These are phyloP conservation scores for Cnidoscolus chayamansa DNA, from an alignment of 441 rosid species.

Conservation along the genomic window DNA sequence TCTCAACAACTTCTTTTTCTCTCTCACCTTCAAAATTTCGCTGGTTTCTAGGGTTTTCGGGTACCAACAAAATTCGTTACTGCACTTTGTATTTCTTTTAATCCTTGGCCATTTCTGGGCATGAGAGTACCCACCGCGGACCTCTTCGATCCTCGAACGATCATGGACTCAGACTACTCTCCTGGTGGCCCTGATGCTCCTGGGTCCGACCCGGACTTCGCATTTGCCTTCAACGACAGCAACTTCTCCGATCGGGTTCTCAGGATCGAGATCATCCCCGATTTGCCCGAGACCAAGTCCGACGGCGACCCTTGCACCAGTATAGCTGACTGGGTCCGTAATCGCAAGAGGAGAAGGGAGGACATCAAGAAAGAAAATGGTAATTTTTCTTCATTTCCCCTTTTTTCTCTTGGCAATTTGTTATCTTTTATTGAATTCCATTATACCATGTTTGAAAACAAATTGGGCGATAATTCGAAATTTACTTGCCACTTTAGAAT, in stretches of 20 bases:
- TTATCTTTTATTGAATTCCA: background rate
- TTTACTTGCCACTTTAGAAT: background rate
- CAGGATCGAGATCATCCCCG: constrained; percentile 76
- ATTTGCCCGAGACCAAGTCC: constrained; percentile 42
- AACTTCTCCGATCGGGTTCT: constrained; percentile 89
- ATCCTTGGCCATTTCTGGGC: constrained; percentile 9
- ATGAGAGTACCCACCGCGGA: constrained; percentile 38
- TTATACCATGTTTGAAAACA: background rate
- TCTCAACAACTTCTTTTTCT: background rate
- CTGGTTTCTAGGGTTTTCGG: constrained; percentile 15
- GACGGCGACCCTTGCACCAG: constrained; percentile 66
- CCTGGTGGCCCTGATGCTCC: constrained; percentile 27
- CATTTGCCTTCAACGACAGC: constrained; percentile 91
- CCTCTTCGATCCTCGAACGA: constrained; percentile 44
- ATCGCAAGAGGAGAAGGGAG: constrained; percentile 79
- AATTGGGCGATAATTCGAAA: background rate
- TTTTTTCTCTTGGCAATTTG: background rate
- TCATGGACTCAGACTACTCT: constrained; percentile 51
- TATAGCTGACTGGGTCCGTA: constrained; percentile 84
- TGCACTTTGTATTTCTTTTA: background rate
- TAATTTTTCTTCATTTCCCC: constrained; percentile 6
- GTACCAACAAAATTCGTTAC: background rate
- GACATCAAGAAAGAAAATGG: constrained; percentile 65
- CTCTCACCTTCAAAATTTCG: constrained; percentile 9
- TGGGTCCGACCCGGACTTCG: constrained; percentile 68